These are phyloP conservation scores for Zhuliangozyma blackwelliae DNA, from an alignment of 1,139 yeast genomes.

Conservation along the genomic window DNA sequence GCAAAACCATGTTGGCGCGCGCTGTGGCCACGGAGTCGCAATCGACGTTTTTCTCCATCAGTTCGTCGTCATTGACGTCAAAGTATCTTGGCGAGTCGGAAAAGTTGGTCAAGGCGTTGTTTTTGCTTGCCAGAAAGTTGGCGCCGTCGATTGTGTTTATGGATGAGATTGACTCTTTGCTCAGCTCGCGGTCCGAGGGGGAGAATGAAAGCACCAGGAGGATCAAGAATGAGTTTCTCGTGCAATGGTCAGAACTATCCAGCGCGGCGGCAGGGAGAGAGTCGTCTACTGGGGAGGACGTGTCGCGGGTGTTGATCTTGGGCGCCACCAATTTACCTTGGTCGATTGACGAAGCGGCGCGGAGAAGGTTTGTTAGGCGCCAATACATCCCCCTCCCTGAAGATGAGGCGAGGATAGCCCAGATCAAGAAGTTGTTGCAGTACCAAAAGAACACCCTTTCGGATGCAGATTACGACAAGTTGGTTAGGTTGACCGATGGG, in stretches of 20 bases:
- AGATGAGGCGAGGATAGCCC: constrained; percentile 71
- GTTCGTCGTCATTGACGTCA: constrained; percentile 89
- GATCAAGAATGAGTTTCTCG: constrained; percentile 88
- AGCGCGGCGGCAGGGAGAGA: constrained; percentile 86
- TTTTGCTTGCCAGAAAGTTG: constrained; percentile 75
- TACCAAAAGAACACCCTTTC: constrained; percentile 73
- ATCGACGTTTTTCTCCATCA: constrained; percentile 88
- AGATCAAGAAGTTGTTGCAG: constrained; percentile 62
- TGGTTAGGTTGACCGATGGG: constrained; percentile 67
- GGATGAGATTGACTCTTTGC: constrained; percentile 91
- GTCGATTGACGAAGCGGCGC: constrained; percentile 98
- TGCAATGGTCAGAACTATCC: constrained; percentile 93
- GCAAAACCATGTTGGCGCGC: constrained; percentile 95
- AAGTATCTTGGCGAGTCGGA: constrained; percentile 93
- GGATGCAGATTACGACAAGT: constrained; percentile 56
- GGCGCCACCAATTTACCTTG: constrained; percentile 98
- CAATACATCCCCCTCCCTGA: constrained; percentile 96
- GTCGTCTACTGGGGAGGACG: constrained; percentile 47
- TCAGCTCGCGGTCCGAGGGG: constrained; percentile 81
- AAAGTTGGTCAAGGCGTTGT: constrained; percentile 85
- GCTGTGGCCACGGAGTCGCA: constrained; percentile 97
- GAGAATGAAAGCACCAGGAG: constrained; percentile 91
- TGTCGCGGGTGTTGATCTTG: constrained; percentile 72
- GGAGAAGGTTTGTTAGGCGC: constrained; percentile 88
- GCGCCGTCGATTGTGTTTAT: constrained; percentile 95